Percentiles rank a stretch among this genome's conserved stretches.
Evolutionary conservation across 1,284 basidiomycete species (phyloP).

Genomic region (Moniliophthora roreri): DNA sequence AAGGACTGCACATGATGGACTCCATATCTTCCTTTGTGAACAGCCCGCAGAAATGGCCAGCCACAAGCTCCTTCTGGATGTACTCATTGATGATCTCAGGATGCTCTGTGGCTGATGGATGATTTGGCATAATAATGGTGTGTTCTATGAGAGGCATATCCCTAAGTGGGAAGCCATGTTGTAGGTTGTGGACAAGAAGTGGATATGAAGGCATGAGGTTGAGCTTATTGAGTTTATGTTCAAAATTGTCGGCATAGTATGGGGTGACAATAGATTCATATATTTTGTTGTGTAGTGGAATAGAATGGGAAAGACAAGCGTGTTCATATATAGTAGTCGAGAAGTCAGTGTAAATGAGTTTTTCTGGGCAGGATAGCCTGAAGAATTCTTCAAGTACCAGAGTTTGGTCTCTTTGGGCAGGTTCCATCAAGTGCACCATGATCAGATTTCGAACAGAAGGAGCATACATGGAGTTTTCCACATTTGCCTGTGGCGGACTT

Average conservation of each 20-base stretch:
- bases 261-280: conserved; percentile 3
- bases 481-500: background rate
- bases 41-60: conserved; percentile 13
- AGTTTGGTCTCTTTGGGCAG: background rate
- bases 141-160: too few relatives aligned
- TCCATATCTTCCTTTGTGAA: conserved; percentile 6
- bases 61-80: conserved; percentile 4
- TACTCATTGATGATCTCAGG: conserved; percentile 6
- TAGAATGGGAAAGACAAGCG: background rate
- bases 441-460: background rate
- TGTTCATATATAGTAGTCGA: background rate
- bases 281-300: background rate
- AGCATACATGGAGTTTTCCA: background rate
- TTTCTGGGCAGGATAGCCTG: background rate
- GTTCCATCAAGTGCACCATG: background rate
- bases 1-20: conserved; percentile 10
- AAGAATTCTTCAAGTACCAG: background rate
- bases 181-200: background rate
- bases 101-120: conserved; percentile 6
- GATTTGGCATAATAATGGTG: conserved; percentile 12
- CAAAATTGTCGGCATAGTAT: conserved; percentile 6
- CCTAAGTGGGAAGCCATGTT: background rate
- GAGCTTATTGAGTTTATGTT: background rate
- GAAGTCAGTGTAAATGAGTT: conserved; percentile 4
- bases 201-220: background rate